A percentile compares a stretch with the other conserved stretches of the same genome.
phyloP scores from a whole-genome alignment of 2,329 filamentous ascomycete genomes.

The Scedosporium apiospermum region DNA sequence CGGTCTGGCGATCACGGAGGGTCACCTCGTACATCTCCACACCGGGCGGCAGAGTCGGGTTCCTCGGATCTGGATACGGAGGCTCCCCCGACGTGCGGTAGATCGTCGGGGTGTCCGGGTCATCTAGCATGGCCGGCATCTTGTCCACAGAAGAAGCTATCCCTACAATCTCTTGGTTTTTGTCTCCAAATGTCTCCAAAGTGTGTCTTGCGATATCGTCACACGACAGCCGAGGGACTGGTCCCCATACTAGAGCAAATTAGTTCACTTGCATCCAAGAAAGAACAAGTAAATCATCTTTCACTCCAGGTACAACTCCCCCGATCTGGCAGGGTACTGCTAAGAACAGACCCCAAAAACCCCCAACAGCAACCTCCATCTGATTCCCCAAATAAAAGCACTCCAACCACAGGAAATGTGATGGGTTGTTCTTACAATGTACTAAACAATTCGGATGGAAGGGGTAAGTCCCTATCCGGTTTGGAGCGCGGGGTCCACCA shows the following conservation, averaged over 20 bases:
- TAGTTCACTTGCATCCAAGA: constrained; percentile 7
- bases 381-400: not conserved
- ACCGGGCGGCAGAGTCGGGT: constrained; percentile 55
- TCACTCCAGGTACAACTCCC: not conserved
- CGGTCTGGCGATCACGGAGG: constrained; percentile 72
- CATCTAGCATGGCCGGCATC: constrained; percentile 74
- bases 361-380: not conserved
- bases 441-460: not conserved
- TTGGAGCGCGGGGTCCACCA: not conserved
- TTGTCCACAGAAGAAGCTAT: constrained; percentile 14
- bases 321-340: too few species aligned
- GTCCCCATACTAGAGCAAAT: not conserved
- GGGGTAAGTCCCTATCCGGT: not conserved
- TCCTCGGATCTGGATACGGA: constrained; percentile 54
- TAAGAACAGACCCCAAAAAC: not conserved
- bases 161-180: not conserved
- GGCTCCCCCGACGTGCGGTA: constrained; percentile 57
- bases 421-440: not conserved
- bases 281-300: not conserved
- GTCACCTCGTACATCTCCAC: constrained; percentile 70
- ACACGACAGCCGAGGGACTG: not conserved
- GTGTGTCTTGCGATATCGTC: not conserved
- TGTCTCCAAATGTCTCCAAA: not conserved
- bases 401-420: not conserved
- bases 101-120: constrained; percentile 61